Percentiles rank a stretch among this genome's conserved stretches.
phyloP scores from a whole-genome alignment of 1,139 yeast species.

The Blastobotrys niveus region DNA sequence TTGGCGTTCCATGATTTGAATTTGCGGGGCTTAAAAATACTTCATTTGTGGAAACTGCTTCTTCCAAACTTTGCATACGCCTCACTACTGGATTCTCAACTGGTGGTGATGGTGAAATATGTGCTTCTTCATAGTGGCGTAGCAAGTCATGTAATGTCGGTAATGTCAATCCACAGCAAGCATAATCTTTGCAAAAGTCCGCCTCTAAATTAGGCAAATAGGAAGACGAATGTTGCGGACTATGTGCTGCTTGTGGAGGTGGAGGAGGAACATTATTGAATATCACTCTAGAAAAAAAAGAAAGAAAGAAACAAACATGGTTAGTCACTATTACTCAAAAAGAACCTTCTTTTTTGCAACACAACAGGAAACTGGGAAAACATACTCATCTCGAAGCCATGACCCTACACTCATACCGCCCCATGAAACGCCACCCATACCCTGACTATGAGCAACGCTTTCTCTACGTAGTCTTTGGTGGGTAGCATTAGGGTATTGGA shows the following conservation, averaged over 20 bases:
- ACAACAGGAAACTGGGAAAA: conserved; percentile 46
- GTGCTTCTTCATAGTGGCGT: conserved; percentile 95
- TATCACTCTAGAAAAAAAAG: conserved; percentile 27
- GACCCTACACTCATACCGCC: conserved; percentile 93
- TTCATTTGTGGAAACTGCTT: conserved; percentile 82
- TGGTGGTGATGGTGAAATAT: conserved; percentile 62
- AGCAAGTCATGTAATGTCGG: conserved; percentile 91
- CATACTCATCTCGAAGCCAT: conserved; percentile 96
- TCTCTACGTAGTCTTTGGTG: conserved; percentile 56
- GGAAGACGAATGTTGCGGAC: conserved; percentile 60
- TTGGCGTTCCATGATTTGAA: conserved; percentile 28
- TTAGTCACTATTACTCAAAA: conserved; percentile 2
- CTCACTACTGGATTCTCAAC: conserved; percentile 44
- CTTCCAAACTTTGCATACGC: conserved; percentile 39
- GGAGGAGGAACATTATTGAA: conserved; percentile 27
- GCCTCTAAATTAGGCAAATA: conserved; percentile 91
- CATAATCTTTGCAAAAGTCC: conserved; percentile 91
- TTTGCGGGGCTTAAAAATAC: conserved; percentile 54
- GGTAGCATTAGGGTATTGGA: neutral
- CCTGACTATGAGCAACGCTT: conserved; percentile 91
- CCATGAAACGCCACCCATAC: conserved; percentile 98
- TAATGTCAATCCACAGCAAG: conserved; percentile 87
- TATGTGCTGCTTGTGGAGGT: conserved; percentile 29
- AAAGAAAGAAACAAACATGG: conserved; percentile 3
- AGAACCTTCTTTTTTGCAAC: too few relatives aligned